phyloP scores from a whole-genome alignment of 2,329 filamentous ascomycete genomes.

The Diaporthe nobilis region DNA sequence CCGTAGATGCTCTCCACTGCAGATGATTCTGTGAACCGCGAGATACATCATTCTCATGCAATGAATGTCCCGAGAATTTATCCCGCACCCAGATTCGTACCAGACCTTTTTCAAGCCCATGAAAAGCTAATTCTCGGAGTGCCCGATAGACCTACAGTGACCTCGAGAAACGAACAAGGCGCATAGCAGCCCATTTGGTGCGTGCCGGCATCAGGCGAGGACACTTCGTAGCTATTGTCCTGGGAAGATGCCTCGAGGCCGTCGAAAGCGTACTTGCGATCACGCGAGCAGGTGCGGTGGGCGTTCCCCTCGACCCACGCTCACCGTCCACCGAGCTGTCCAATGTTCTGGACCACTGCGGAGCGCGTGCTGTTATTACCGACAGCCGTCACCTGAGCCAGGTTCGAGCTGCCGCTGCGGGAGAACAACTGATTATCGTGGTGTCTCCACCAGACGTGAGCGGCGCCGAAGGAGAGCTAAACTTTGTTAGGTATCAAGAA shows the following conservation, averaged over 20 bases:
- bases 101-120: neutral
- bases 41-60: neutral
- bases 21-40: neutral
- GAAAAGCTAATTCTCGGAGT: neutral
- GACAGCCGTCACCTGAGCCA: constrained; percentile 16
- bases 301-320: constrained; percentile 17
- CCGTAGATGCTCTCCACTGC: too few species aligned
- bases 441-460: neutral
- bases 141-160: constrained; percentile 9
- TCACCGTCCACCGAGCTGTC: constrained; percentile 5
- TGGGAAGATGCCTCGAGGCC: constrained; percentile 28
- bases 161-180: neutral
- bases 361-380: constrained; percentile 7
- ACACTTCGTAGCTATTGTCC: constrained; percentile 7
- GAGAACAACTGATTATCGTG: neutral
- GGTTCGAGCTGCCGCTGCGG: neutral
- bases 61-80: too few species aligned
- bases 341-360: constrained; percentile 6
- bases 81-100: too few species aligned
- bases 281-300: constrained; percentile 29
- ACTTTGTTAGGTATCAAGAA: neutral
- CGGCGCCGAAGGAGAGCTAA: neutral
- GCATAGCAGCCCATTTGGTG: neutral
- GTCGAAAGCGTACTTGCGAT: constrained; percentile 21
- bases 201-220: neutral